phyloP scores from a whole-genome alignment of 495 filamentous ascomycete genomes.

The Penicillium pulvis region DNA sequence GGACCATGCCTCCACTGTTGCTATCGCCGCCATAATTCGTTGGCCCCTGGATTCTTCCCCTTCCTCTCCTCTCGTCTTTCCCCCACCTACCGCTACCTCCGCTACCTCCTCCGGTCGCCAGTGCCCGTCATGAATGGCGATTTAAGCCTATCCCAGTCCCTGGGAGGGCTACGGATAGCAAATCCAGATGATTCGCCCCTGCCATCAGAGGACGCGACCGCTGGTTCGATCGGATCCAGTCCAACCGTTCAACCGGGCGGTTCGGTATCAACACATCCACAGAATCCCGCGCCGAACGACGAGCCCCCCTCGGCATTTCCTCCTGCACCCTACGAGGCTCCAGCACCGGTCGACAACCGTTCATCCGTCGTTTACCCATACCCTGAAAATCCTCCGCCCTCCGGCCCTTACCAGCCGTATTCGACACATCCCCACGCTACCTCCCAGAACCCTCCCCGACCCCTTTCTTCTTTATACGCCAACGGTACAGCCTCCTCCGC shows the following conservation, averaged over 20 bases:
- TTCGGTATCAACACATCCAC: slow-evolving; percentile 35
- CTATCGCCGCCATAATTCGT: slow-evolving; percentile 43
- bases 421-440: slow-evolving; percentile 47
- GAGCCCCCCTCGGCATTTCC: slow-evolving; percentile 24
- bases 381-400: slow-evolving; percentile 24
- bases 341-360: slow-evolving; percentile 30
- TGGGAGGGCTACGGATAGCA: slow-evolving; percentile 94
- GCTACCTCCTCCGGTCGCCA: slow-evolving; percentile 6
- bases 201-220: slow-evolving; percentile 50
- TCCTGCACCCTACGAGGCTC: slow-evolving; percentile 25
- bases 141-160: slow-evolving; percentile 85
- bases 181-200: slow-evolving; percentile 88
- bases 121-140: slow-evolving; percentile 80
- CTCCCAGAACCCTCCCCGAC: slow-evolving; percentile 45
- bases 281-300: slow-evolving; percentile 19
- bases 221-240: slow-evolving; percentile 26
- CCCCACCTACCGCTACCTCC: slow-evolving; percentile 9
- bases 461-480: slow-evolving; percentile 58
- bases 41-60: slow-evolving; percentile 20
- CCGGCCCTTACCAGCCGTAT: slow-evolving; percentile 37
- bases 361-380: slow-evolving; percentile 29
- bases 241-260: slow-evolving; percentile 28
- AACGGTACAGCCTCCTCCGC: slow-evolving; percentile 42
- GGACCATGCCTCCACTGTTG: slow-evolving; percentile 42
- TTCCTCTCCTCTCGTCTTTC: slow-evolving; percentile 9